A percentile compares a stretch with the other conserved stretches of the same genome.
Evolutionary conservation across 345 rosid genomes (phyloP).

Genomic region (Carallia pectinifolia): DNA sequence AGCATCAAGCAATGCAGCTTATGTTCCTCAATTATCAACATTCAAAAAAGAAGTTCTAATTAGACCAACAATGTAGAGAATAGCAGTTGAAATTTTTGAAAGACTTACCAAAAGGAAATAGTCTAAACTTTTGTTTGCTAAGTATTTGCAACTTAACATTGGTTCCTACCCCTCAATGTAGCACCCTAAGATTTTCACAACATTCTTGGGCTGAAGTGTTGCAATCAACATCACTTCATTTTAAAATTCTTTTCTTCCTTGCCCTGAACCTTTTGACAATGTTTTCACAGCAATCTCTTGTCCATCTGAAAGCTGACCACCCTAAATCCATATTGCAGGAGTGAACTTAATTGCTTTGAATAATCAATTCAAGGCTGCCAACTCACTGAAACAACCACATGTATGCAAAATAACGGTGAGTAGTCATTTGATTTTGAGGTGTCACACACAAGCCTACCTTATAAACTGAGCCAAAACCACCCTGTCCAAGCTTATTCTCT

Average conservation of each 20-base stretch:
- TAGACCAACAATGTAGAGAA: too few relatives aligned
- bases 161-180: too few relatives aligned
- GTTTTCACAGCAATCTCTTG: conserved; percentile 75
- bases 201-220: conserved; percentile 71
- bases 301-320: conserved; percentile 62
- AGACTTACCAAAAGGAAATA: conserved; percentile 60
- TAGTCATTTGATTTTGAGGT: not conserved
- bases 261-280: conserved; percentile 54
- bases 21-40: too few relatives aligned
- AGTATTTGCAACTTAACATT: conserved; percentile 77
- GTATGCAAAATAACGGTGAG: not conserved
- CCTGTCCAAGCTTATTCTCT: conserved; percentile 38
- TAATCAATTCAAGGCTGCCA: not conserved
- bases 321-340: conserved; percentile 34
- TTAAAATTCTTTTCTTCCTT: conserved; percentile 65
- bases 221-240: conserved; percentile 67
- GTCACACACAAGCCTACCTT: conserved; percentile 20
- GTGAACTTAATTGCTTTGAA: not conserved
- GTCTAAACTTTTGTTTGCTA: conserved; percentile 73
- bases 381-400: not conserved
- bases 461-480: conserved; percentile 43
- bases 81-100: not conserved
- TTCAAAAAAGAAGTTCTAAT: too few relatives aligned
- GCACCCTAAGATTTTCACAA: too few relatives aligned
- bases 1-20: too few relatives aligned